Evolutionary conservation across 805 yeast genomes (phyloP), one percentile per base, ranked within the genome.

Genomic region (Lipomyces sp.): DNA sequence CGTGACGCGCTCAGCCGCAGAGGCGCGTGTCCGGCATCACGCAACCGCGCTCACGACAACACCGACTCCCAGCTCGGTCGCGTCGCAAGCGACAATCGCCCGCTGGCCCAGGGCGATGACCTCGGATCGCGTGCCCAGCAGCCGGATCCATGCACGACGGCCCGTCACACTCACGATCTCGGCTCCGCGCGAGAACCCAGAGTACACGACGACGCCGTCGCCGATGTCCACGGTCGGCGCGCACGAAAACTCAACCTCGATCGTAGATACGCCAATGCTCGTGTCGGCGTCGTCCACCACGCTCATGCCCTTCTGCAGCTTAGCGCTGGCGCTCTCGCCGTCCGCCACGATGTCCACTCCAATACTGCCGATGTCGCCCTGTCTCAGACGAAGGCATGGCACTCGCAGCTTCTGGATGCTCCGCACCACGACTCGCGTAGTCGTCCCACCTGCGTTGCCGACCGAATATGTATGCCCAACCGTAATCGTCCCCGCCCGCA

Each of bases 341-440:
- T 31, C 46, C 4, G 39, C 51, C 28, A 47, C 43, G n/a, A 51
- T n/a, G 34, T 50, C 59, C 18, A 55, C 43, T 24, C 47, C 59
- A 11, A 55, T 45, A 29, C 50, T 39, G 32, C 59, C 59, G 14
- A 55, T 48, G 28, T 55, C 59, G n/a, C 59, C 57, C 29, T 24
- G 43, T 7, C 34, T 37, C 19, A 55, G 44, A 35, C 48, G 47
- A 24, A 51, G 13, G 16, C 47, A 33, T 18, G 59, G 59, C 13
- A 45, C 36, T 10, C 59, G 43, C 45, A 55, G 46, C 40, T 45
- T 47, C 43, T 55, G 59, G 39, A 51, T 39, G 16, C 48, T 44
- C 11, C 51, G 55, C 33, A 53, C 49, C 8, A 48, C 29, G 3
- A 52, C 44, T 35, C 36, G 31, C 39, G 39, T 18, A 13, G 3